Conservation (phyloP, 805 yeast species). For the Saccharomycopsis sp. region DNA sequence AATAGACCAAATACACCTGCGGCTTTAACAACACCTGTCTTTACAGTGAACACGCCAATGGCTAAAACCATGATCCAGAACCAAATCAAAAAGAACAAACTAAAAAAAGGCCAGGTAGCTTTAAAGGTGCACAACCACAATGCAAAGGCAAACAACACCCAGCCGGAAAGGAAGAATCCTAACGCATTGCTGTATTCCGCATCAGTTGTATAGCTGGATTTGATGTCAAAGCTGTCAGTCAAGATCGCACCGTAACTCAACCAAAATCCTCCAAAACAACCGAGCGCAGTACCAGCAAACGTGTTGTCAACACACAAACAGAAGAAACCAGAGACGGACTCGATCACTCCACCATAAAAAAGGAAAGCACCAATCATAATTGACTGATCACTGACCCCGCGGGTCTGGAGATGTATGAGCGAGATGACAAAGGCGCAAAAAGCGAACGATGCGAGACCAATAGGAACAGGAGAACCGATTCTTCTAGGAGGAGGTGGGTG, state of each 20-base stretch:
- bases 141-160: constrained; percentile 56
- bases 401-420: constrained; percentile 46
- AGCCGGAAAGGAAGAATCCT: constrained; percentile 53
- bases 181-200: constrained; percentile 41
- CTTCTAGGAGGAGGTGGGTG: constrained; percentile 25
- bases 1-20: constrained; percentile 52
- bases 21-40: constrained; percentile 34
- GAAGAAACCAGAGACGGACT: constrained; percentile 59
- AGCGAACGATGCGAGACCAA: constrained; percentile 56
- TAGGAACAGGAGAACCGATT: constrained; percentile 60
- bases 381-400: constrained; percentile 43
- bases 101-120: constrained; percentile 59
- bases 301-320: constrained; percentile 56
- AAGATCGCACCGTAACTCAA: constrained; percentile 53
- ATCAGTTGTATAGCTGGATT: constrained; percentile 40
- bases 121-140: constrained; percentile 49
- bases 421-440: constrained; percentile 55
- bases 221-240: constrained; percentile 52
- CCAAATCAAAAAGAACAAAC: constrained; percentile 45
- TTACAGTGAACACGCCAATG: constrained; percentile 42
- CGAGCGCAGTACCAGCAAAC: constrained; percentile 59
- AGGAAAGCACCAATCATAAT: constrained; percentile 50
- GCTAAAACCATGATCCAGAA: constrained; percentile 51
- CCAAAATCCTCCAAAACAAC: constrained; percentile 69
- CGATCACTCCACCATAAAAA: constrained; percentile 58